Base-by-base conservation (phyloP, 257 asterid species). In the Lithospermum erythrorhizon region DNA sequence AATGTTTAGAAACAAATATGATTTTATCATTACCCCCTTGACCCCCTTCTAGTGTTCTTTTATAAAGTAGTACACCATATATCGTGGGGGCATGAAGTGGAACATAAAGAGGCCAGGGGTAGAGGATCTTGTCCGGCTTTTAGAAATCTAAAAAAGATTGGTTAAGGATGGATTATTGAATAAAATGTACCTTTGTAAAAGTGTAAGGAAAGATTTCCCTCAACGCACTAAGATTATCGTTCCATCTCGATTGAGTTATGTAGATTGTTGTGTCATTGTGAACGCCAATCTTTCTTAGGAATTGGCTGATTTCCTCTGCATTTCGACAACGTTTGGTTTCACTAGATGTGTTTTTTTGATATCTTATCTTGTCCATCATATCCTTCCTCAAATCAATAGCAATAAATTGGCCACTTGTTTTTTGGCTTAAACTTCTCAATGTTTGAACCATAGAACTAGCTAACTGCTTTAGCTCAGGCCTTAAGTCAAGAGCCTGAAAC, bases 161-260 rank as follows among this genome's bases (percentile, higher is more conserved):
- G 32, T 27, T 27, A 3, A 0, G 45, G 14, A 35, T n/a, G 13
- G 49, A 19, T 20, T 21, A 58, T 13, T 53, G 17, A 2, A 14
- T 56, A 61, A 57, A 16, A 19, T 29, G 24, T 59, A 83, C 93
- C 95, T 83, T 82, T 48, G 86, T 82, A 23, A 77, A 82, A 16
- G 87, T 79, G 61, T 81, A 76, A 51, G 95, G 89, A 35, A 79
- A 87, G 59, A 61, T 49, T 41, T 76, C 57, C 62, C 93, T 81
- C 52, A 87, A 51, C 23, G 70, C 73, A 66, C 69, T 57, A 14
- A 85, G 79, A 53, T 74, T 72, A 18, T 37, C 22, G 25, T 75
- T 72, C 89, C 91, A 78, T 64, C 83, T 78, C 0, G 74, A 68
- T 45, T 81, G 89, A 69, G 91, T 83, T 27, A 83, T 29, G 48